These are phyloP conservation scores for Sisymbrium altissimum DNA, from an alignment of 345 rosid genomes.

Conservation along the genomic window DNA sequence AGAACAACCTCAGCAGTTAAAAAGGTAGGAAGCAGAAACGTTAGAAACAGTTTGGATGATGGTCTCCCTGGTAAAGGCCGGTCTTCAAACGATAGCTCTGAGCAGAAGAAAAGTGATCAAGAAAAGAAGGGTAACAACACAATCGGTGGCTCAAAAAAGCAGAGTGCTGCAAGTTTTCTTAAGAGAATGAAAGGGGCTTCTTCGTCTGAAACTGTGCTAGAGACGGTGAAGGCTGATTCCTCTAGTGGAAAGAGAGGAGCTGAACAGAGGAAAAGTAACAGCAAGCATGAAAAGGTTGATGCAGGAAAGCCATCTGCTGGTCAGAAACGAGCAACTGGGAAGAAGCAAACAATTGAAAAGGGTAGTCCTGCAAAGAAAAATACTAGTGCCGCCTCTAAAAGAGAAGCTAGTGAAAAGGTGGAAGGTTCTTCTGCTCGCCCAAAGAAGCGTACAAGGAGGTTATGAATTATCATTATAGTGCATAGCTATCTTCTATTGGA, in stretches of 20 bases:
- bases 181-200: slow-evolving; percentile 46
- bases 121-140: slow-evolving; percentile 30
- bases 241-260: slow-evolving; percentile 34
- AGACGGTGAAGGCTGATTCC: slow-evolving; percentile 32
- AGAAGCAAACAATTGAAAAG: slow-evolving; percentile 22
- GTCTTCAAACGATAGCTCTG: slow-evolving; percentile 29
- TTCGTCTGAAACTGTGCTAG: slow-evolving; percentile 25
- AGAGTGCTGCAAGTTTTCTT: slow-evolving; percentile 47
- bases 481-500: background rate
- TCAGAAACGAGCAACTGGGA: slow-evolving; percentile 26
- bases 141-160: slow-evolving; percentile 36
- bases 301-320: slow-evolving; percentile 16
- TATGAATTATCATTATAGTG: background rate
- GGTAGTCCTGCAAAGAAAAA: slow-evolving; percentile 30
- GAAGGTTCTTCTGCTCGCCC: slow-evolving; percentile 31
- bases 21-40: slow-evolving; percentile 23
- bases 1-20: slow-evolving; percentile 23
- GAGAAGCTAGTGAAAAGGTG: slow-evolving; percentile 36
- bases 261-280: slow-evolving; percentile 35
- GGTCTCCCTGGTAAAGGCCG: slow-evolving; percentile 29
- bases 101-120: slow-evolving; percentile 31
- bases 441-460: slow-evolving; percentile 48
- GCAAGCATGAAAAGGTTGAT: slow-evolving; percentile 18
- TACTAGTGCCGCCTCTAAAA: slow-evolving; percentile 21
- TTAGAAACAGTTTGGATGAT: slow-evolving; percentile 20